Evolutionary conservation across 148 eudicot genomes (phyloP).

Genomic region (Selenicereus undatus): DNA sequence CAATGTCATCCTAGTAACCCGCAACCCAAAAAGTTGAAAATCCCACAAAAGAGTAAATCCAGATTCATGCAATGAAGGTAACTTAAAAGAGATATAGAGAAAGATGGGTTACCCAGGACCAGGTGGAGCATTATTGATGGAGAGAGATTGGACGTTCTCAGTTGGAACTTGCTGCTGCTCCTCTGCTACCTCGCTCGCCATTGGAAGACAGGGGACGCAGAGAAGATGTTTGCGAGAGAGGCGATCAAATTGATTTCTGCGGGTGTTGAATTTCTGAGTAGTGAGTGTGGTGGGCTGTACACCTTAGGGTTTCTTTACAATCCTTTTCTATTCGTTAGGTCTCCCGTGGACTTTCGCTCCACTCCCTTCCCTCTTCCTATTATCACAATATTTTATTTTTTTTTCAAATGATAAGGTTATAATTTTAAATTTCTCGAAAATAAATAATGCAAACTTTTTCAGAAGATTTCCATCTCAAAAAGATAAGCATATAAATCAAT

Average conservation of each 20-base stretch:
- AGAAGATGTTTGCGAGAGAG: neutral
- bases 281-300: neutral
- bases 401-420: no score
- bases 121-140: conserved; percentile 9
- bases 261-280: neutral
- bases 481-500: no score
- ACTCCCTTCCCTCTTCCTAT: neutral
- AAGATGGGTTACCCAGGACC: no score
- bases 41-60: neutral
- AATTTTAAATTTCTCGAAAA: no score
- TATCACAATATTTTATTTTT: no score
- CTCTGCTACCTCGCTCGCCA: no score
- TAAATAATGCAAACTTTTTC: no score
- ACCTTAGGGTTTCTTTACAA: neutral
- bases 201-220: neutral
- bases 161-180: neutral
- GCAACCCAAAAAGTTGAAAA: neutral
- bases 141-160: conserved; percentile 14
- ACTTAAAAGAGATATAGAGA: no score
- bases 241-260: neutral
- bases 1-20: conserved; percentile 25
- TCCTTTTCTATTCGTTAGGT: neutral
- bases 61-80: neutral
- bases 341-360: neutral
- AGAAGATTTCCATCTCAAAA: no score